Conservation (phyloP, 768 basidiomycete species). For the Trametes punicea region DNA sequence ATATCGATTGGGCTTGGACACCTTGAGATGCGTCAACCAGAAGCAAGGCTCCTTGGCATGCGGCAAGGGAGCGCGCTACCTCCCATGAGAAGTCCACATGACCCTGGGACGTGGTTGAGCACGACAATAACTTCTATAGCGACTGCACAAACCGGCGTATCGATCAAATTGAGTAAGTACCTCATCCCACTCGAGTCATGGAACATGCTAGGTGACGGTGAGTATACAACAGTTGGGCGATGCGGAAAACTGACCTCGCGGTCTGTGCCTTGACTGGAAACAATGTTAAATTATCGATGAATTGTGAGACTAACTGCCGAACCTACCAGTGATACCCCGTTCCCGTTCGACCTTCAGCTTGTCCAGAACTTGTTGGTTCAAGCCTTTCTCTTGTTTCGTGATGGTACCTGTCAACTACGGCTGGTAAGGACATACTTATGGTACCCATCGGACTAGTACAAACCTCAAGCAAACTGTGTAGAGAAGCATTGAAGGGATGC, state of each 20-base stretch:
- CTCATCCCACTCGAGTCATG: conserved; percentile 49
- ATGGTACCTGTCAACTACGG: conserved; percentile 86
- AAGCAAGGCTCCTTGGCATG: conserved; percentile 84
- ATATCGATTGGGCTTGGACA: conserved; percentile 95
- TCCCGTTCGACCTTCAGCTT: conserved; percentile 97
- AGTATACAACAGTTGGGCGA: conserved; percentile 5
- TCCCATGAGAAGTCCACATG: conserved; percentile 99
- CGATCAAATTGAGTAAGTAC: conserved; percentile 90
- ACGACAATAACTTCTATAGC: neutral
- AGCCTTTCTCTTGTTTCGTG: conserved; percentile 53
- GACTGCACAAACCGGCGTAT: conserved; percentile 70
- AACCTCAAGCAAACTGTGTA: conserved; percentile 68
- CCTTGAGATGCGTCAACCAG: conserved; percentile 98
- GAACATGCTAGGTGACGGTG: conserved; percentile 62
- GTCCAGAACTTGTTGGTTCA: conserved; percentile 84
- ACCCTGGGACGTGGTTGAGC: conserved; percentile 44
- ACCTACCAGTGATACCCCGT: conserved; percentile 86
- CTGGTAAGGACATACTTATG: neutral
- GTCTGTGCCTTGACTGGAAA: conserved; percentile 89
- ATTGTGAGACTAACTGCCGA: too few species aligned
- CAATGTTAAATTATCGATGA: neutral
- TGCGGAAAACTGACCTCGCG: conserved; percentile 53
- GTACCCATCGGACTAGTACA: conserved; percentile 6
- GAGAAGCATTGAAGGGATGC: conserved; percentile 1
- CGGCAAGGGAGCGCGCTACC: conserved; percentile 86